phyloP scores from a whole-genome alignment of 768 basidiomycete species.

The Agrocybe praecox region DNA sequence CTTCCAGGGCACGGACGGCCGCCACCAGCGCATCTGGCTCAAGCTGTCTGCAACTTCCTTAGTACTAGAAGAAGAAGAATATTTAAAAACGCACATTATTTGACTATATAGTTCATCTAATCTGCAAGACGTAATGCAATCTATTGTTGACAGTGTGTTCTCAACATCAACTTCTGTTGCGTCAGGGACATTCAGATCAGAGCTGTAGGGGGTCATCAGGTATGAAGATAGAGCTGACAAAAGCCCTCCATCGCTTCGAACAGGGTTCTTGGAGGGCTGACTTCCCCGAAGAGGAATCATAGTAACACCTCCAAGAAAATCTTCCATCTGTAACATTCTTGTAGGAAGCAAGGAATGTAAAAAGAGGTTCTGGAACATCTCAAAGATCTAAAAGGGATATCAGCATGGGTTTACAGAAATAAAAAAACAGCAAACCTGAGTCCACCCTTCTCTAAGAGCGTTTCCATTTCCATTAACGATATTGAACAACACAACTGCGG shows the following conservation, averaged over 20 bases:
- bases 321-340: conserved; percentile 95
- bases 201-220: conserved; percentile 91
- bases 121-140: conserved; percentile 92
- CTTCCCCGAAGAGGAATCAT: conserved; percentile 88
- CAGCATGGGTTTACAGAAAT: neutral
- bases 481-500: conserved; percentile 96
- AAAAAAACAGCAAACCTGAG: conserved; percentile 54
- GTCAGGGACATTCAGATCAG: conserved; percentile 79
- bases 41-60: conserved; percentile 58
- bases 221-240: conserved; percentile 94
- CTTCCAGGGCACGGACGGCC: conserved; percentile 84
- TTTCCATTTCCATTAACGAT: conserved; percentile 97
- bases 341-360: conserved; percentile 89
- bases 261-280: conserved; percentile 60
- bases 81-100: conserved; percentile 70
- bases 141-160: conserved; percentile 92
- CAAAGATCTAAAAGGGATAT: conserved; percentile 72
- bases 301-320: conserved; percentile 93
- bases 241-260: conserved; percentile 85
- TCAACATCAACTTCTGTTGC: conserved; percentile 93
- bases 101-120: conserved; percentile 94
- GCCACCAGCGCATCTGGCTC: conserved; percentile 80
- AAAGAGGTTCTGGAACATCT: conserved; percentile 98
- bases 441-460: conserved; percentile 94
- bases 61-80: neutral